phyloP scores from a whole-genome alignment of 805 yeast genomes.

The Schwanniomyces pseudopolymorphus region DNA sequence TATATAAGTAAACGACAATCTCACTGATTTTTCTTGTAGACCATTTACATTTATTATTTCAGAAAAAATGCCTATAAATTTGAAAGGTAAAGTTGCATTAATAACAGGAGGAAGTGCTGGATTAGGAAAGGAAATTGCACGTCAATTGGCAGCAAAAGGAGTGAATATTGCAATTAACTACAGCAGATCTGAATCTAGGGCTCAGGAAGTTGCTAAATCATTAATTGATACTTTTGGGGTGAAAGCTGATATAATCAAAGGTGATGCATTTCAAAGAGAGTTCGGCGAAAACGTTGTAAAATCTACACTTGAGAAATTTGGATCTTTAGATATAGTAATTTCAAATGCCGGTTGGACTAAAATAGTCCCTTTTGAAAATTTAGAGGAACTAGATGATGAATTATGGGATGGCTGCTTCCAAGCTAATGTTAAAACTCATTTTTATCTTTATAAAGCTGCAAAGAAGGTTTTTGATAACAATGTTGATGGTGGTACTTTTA shows the following conservation, averaged over 20 bases:
- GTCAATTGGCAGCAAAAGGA: slow-evolving; percentile 51
- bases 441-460: slow-evolving; percentile 11
- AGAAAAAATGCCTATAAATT: not conserved
- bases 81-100: slow-evolving; percentile 19
- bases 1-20: too few relatives aligned
- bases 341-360: slow-evolving; percentile 14
- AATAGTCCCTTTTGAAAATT: slow-evolving; percentile 6
- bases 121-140: slow-evolving; percentile 50
- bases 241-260: not conserved
- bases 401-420: slow-evolving; percentile 8
- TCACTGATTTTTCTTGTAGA: too few relatives aligned
- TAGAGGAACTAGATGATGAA: slow-evolving; percentile 7
- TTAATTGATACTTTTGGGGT: not conserved
- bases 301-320: slow-evolving; percentile 5
- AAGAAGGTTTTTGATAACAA: slow-evolving; percentile 24
- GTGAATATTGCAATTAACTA: slow-evolving; percentile 15
- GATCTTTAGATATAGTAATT: slow-evolving; percentile 11
- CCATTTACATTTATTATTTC: too few relatives aligned
- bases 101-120: slow-evolving; percentile 34
- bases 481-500: slow-evolving; percentile 36
- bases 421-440: slow-evolving; percentile 11
- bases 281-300: not conserved
- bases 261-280: not conserved
- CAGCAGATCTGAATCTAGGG: not conserved
- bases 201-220: not conserved